A percentile compares a stretch with the other conserved stretches of the same genome.
These are phyloP conservation scores for Moesziomyces sp. DNA, from an alignment of 1,284 basidiomycete species.

Conservation along the genomic window DNA sequence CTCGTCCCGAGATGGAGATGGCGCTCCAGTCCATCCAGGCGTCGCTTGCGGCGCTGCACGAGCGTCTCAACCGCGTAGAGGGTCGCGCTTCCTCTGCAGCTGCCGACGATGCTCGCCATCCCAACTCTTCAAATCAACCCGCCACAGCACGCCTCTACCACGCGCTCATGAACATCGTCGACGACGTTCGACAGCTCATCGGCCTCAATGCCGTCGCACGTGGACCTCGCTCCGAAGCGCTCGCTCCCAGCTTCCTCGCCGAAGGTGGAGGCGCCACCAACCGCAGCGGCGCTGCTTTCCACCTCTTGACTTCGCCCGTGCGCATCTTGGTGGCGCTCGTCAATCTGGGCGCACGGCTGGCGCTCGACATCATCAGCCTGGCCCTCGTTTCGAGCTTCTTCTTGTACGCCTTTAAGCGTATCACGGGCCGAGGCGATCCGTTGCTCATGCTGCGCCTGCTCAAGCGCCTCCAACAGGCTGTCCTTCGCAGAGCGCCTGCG, in stretches of 20 bases:
- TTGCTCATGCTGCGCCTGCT: constrained; percentile 48
- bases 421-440: constrained; percentile 62
- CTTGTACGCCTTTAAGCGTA: constrained; percentile 43
- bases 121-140: constrained; percentile 3
- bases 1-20: constrained; percentile 55
- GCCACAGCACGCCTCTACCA: constrained; percentile 19
- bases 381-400: constrained; percentile 51
- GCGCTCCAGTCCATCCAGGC: constrained; percentile 83
- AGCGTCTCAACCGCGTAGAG: constrained; percentile 74
- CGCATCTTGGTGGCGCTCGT: constrained; percentile 42
- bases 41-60: constrained; percentile 86
- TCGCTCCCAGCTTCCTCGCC: constrained; percentile 44
- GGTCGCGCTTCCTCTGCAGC: constrained; percentile 15
- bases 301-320: constrained; percentile 39
- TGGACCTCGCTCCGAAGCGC: constrained; percentile 26
- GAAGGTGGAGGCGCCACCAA: constrained; percentile 16
- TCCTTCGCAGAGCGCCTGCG: constrained; percentile 27
- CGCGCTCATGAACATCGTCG: constrained; percentile 35
- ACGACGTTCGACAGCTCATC: constrained; percentile 36
- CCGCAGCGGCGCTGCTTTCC: constrained; percentile 24
- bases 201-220: constrained; percentile 23
- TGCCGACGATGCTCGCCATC: constrained; percentile 24
- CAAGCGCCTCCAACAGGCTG: constrained; percentile 27
- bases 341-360: constrained; percentile 54
- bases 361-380: constrained; percentile 59